Base-by-base conservation (phyloP, 345 rosid species). In the Citrus trifoliata region DNA sequence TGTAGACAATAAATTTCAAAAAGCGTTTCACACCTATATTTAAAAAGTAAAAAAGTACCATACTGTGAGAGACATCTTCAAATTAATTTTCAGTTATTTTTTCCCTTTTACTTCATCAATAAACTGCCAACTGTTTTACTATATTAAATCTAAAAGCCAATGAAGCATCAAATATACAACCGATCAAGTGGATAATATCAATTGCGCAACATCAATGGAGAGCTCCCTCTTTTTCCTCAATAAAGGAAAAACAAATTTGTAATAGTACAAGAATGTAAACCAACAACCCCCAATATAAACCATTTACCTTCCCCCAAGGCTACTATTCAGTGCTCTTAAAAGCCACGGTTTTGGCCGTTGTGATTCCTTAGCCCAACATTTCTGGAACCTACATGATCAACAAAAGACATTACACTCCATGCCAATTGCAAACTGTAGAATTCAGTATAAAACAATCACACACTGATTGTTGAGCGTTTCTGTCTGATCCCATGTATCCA, bases 401-500 rank as follows among this genome's bases (percentile, higher is more conserved):
- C 73, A 76, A 74, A 83, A 79, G 46, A 46, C 67, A 77, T 72
- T 51, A 74, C 9, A 63, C 80, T 78, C 78, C 73, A 76, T 25
- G 73, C 67, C 25, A 81, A 48, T 38, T 72, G 72, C 35, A 70
- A 70, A 81, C 63, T 70, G 30, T 16, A 81, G 59, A 81, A 80
- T 42, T 46, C 58, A 61, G 35, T 32, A 37, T 12, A 64, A 74
- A 78, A 73, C 13, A 75, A 51, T 59, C 27, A 80, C 82, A 76
- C 42, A 96, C 99, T 80, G 88, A 60, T 71, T 85, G 79, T 89
- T 90, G 76, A 94, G 87, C 8, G 95, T 94, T 86, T 92, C 98
- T 55, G 99, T 90, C 68, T 67, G 90, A 88, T 96, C 99, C 99
- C 98, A 94, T 38, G 89, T 80, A 81, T 94, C 99, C 71, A 96